Evolutionary conservation across 345 rosid genomes (phyloP), one percentile per base, ranked within the genome.

Genomic region (Lepidium aucheri): DNA sequence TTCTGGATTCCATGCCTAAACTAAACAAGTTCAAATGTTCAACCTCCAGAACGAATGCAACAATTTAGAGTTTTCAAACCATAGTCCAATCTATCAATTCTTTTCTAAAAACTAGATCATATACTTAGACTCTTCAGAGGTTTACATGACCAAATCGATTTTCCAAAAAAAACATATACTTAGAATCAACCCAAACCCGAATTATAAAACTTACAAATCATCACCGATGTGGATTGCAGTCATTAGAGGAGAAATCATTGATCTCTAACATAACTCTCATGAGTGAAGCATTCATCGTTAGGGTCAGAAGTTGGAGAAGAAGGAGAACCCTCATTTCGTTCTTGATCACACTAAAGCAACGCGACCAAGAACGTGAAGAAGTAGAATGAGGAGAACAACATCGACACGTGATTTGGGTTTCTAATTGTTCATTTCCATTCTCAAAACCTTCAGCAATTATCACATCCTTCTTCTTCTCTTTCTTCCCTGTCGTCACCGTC

Each of bases 191-290:
- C 64, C 54, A 34, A 13, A 13, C 2, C 51, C 63, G 9, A 65
- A 51, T 16, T 1, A 72, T 1, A 32, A 17, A 51, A 43, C 76
- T 39, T 47, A 47, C 59, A 10, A 49, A 38, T n/a, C 9, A 13
- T 74, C 77, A 68, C 8, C 54, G 40, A 53, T 74, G 77, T 4
- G 77, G 69, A 54, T 68, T 74, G 35, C 74, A 68, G 0, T 74
- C 74, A 24, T 13, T 2, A 40, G 69, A 67, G 65, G n/a, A 54
- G 64, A 74, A 74, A 74, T 61, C 77, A 61, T 74, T 68, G 13
- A 74, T 68, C 65, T 74, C 77, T n/a, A 74, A 54, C 69, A 74
- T 60, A 43, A 54, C 64, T 54, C 65, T 63, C 77, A 54, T 61
- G 74, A 36, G 54, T 68, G n/a, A 67, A 74, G 14, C 53, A 32